Base-by-base conservation (phyloP, 2,329 filamentous ascomycete species). In the Truncatella angustata region DNA sequence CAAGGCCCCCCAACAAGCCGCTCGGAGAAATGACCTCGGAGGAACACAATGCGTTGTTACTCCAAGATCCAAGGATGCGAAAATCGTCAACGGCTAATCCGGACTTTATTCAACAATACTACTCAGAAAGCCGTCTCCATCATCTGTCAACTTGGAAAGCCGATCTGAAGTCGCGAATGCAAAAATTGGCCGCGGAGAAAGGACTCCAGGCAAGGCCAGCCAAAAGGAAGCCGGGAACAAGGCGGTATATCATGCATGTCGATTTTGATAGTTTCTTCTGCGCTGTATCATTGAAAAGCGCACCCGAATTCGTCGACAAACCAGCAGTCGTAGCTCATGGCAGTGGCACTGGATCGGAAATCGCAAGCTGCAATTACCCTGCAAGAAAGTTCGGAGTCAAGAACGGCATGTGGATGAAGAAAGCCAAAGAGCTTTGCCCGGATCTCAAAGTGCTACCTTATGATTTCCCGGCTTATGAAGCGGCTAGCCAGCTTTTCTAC, bases 341-440 rank as follows among this genome's bases (percentile, higher is more conserved):
- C 4, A 81, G 80, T 40, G 93, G 93, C 0, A 84, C 82, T 21
- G 91, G 90, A 0, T 96, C 93, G 0, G 94, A 99, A 66, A 97
- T 99, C 63, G 94, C 94, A 20, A 97, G 92, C 58, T 99, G 94
- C 71, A 99, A 99, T 63, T 99, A 99, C 66, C 85, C 88, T 18
- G 94, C 95, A 5, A 84, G 94, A 34, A 79, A 82, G 28, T 94
- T 86, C 60, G 93, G 93, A 1, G 79, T 99, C 50, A 96, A 92
- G 66, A 99, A 99, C 60, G 95, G 95, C 34, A 99, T 97, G 94
- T 99, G 95, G 94, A 97, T 99, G 93, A 95, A 93, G 66, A 80
- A 81, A 30, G 94, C 94, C 0, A 77, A 87, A 54, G 87, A 94
- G 59, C 69, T 94, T 16, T 99, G 91, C 64, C 87, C 93, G 0